phyloP scores from a whole-genome alignment of 345 rosid genomes.

The Heritiera littoralis region DNA sequence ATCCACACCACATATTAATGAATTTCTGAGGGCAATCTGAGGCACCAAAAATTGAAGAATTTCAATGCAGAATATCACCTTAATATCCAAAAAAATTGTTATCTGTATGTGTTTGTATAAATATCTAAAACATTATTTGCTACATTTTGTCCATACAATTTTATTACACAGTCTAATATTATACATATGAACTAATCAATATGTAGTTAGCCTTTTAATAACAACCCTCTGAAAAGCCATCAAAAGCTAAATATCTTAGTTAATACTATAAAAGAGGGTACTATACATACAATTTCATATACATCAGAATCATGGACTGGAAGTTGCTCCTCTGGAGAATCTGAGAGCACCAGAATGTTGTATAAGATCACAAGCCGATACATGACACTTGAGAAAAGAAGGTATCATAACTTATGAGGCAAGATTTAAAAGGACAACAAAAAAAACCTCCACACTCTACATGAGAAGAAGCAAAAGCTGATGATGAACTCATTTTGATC shows the following conservation, averaged over 20 bases:
- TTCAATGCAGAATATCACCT: not conserved
- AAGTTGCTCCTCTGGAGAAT: conserved; percentile 10
- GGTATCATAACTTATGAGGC: not conserved
- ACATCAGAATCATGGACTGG: conserved; percentile 22
- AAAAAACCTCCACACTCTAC: conserved; percentile 26
- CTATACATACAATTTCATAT: conserved; percentile 44
- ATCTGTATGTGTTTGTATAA: not conserved
- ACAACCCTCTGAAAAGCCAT: conserved; percentile 3
- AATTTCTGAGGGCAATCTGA: not conserved
- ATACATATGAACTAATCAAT: not conserved
- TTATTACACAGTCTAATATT: not conserved
- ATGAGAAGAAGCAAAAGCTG: conserved; percentile 22
- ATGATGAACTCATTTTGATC: conserved; percentile 23
- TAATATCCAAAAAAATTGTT: not conserved
- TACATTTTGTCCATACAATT: not conserved
- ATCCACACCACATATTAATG: not conserved
- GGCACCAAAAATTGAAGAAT: not conserved
- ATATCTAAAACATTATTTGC: not conserved
- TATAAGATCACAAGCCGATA: conserved; percentile 20
- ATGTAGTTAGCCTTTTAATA: not conserved
- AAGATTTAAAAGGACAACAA: not conserved
- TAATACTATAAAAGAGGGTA: conserved; percentile 13
- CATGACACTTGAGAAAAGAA: conserved; percentile 7
- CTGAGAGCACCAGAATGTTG: conserved; percentile 9
- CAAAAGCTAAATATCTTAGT: not conserved